These are phyloP conservation scores for Microsporum canis DNA, from an alignment of 2,329 filamentous ascomycete genomes.

Conservation along the genomic window DNA sequence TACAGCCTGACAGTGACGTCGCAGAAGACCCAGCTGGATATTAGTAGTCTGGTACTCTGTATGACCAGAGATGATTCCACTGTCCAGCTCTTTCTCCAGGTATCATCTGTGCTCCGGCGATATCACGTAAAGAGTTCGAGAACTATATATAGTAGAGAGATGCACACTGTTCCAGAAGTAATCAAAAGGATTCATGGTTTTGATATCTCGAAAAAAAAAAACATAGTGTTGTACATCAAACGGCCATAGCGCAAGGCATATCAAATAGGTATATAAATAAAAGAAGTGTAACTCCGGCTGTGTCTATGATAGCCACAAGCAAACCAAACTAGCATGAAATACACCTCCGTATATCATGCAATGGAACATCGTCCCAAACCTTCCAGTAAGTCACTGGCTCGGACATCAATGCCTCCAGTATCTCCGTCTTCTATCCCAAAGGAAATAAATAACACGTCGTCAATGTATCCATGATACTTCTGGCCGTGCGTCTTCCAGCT, in stretches of 20 bases:
- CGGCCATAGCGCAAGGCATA: background rate
- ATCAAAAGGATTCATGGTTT: background rate
- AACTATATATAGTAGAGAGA: background rate
- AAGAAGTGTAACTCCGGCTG: background rate
- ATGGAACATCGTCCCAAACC: conserved; percentile 25
- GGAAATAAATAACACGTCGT: conserved; percentile 44
- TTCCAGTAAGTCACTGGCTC: conserved; percentile 39
- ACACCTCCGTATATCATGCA: background rate
- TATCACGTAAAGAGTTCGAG: background rate
- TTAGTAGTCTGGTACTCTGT: background rate
- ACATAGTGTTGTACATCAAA: background rate
- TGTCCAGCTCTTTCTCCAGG: background rate
- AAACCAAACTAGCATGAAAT: background rate
- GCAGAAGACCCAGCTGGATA: background rate
- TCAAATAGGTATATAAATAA: background rate
- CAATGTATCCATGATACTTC: conserved; percentile 46
- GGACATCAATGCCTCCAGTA: conserved; percentile 42
- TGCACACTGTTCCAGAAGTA: background rate
- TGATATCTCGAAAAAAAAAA: background rate
- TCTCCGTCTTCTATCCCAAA: conserved; percentile 47
- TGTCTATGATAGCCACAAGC: background rate
- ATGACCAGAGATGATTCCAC: background rate
- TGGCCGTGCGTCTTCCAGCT: conserved; percentile 42
- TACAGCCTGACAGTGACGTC: background rate
- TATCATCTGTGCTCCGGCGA: background rate